Base-by-base conservation (phyloP, 306 rosid species). In the Trifolium pratense region DNA sequence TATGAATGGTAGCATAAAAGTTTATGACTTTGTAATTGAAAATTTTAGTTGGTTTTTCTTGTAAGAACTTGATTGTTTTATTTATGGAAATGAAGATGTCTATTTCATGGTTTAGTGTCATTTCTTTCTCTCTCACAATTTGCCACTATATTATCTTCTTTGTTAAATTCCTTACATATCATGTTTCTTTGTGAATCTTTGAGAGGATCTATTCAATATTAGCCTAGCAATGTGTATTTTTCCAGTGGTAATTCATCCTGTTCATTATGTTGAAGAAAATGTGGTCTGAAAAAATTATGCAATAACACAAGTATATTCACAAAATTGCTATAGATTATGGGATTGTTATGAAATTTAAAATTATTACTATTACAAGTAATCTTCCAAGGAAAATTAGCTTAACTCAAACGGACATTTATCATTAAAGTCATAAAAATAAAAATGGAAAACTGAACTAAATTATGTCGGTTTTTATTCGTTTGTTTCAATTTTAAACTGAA, bases 11-110 rank as follows among this genome's bases (percentile, higher is more conserved):
- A 83, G 66, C 78, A 61, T 76, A 31, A 71, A 36, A 76, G 73
- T 74, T 64, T 75, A 65, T 68, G 77, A 79, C 79, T 45, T 72
- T 68, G 78, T 83, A 79, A 49, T 68, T 61, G 73, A 56, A 40
- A 48, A 58, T 66, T 74, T 80, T 73, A 72, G 70, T 76, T 53
- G 67, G 79, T 79, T 71, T 66, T 80, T 78, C 83, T 85, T 56
- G 82, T 79, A 75, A 77, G 74, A 64, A 66, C 77, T 80, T 75
- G 48, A 53, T 23, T 46, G 34, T 46, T 72, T 9, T 65, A 48
- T 29, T 67, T 57, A 72, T 70, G 74, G 69, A 52, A 36, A 78
- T 82, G 71, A 75, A 70, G 49, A 63, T 82, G 46, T 77, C 37
- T 43, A 67, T 75, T 65, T 70, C 8, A 45, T 73, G 49, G 75